These are phyloP conservation scores for Forsythia viridissima DNA, from an alignment of 257 asterid species.

Conservation along the genomic window DNA sequence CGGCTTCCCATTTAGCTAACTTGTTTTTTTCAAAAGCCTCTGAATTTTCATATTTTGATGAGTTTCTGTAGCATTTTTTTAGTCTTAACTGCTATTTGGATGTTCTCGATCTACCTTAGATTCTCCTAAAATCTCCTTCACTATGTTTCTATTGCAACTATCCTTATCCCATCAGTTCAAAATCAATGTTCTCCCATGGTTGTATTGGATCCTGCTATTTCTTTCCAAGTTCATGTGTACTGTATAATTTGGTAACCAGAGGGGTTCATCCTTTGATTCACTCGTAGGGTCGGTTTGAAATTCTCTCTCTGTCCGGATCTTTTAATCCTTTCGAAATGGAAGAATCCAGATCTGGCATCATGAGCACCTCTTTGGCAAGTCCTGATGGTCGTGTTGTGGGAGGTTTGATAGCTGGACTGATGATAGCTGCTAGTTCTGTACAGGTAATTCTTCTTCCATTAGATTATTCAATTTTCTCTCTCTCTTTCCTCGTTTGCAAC, in stretches of 20 bases:
- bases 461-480: background rate
- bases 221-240: background rate
- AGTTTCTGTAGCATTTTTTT: too few relatives aligned
- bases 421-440: constrained; percentile 74
- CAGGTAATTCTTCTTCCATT: constrained; percentile 40
- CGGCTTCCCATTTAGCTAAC: background rate
- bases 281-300: constrained; percentile 67
- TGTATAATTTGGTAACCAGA: background rate
- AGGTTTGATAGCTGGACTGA: constrained; percentile 70
- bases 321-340: constrained; percentile 67
- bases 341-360: constrained; percentile 61
- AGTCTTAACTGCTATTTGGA: background rate
- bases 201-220: background rate
- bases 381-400: constrained; percentile 90
- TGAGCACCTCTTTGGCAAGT: constrained; percentile 78
- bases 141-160: background rate
- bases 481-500: background rate
- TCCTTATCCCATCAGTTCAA: background rate
- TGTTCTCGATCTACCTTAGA: background rate
- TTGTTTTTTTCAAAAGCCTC: too few relatives aligned
- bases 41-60: too few relatives aligned
- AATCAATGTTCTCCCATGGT: background rate
- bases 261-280: background rate
- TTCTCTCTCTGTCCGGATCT: constrained; percentile 71
- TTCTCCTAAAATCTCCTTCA: background rate